These are phyloP conservation scores for Cadophora sp. DNA, from an alignment of 2,329 filamentous ascomycete genomes.

Conservation along the genomic window DNA sequence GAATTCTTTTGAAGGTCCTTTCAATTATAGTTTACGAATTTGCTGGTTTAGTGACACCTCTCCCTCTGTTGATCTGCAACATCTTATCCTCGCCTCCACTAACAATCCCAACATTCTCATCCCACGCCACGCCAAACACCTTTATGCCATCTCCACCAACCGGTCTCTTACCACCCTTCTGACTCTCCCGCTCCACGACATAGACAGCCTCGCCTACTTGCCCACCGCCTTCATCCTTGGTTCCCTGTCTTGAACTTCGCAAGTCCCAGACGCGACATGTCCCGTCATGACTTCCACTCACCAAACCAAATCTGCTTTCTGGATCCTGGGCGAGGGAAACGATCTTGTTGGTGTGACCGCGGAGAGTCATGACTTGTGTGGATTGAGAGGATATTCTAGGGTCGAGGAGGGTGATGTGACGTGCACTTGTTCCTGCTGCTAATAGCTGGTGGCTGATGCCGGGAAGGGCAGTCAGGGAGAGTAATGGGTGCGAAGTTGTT, in stretches of 20 bases:
- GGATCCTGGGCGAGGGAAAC: conserved; percentile 58
- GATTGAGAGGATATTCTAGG: conserved; percentile 78
- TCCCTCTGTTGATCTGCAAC: conserved; percentile 79
- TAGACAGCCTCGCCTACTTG: conserved; percentile 76
- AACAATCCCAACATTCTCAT: conserved; percentile 84
- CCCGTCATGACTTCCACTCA: conserved; percentile 90
- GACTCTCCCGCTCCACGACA: conserved; percentile 76
- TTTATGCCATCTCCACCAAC: conserved; percentile 84
- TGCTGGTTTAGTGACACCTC: conserved; percentile 41
- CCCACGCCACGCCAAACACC: conserved; percentile 89
- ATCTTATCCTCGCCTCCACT: conserved; percentile 92
- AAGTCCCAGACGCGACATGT: conserved; percentile 96
- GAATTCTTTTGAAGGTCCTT: too few species aligned
- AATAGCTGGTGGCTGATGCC: conserved; percentile 59
- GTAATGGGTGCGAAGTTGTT: conserved; percentile 82
- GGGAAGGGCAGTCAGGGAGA: conserved; percentile 78
- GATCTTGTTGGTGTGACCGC: conserved; percentile 83
- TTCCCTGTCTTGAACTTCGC: conserved; percentile 67
- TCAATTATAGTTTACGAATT: not conserved
- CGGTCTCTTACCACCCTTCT: conserved; percentile 65
- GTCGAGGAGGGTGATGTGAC: conserved; percentile 93
- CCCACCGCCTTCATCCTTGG: conserved; percentile 64
- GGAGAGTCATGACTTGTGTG: conserved; percentile 86
- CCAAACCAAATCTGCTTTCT: conserved; percentile 77
- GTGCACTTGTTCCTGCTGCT: conserved; percentile 79